Evolutionary conservation across 176 grass and related monocot species (phyloP).

Genomic region (Phoenix roebelenii): DNA sequence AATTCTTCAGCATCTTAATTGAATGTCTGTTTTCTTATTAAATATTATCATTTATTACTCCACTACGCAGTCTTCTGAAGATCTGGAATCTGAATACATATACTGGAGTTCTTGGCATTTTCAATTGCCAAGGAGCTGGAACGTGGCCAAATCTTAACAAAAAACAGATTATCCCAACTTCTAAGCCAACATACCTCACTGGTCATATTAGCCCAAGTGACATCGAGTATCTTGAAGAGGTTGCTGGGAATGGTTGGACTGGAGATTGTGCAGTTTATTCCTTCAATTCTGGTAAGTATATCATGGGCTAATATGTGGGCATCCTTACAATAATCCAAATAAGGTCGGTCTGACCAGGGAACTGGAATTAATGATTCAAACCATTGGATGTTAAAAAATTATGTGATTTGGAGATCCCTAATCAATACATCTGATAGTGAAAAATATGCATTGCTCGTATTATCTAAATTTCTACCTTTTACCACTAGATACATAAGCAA

Average conservation of each 20-base stretch:
- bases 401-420: too few species aligned
- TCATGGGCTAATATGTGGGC: too few species aligned
- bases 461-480: too few species aligned
- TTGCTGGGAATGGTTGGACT: slow-evolving; percentile 19
- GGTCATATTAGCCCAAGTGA: slow-evolving; percentile 10
- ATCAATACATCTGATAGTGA: too few species aligned
- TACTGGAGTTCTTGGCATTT: slow-evolving; percentile 18
- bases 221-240: slow-evolving; percentile 18
- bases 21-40: neutral
- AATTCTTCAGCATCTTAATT: too few species aligned
- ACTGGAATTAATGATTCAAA: too few species aligned
- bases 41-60: neutral
- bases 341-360: too few species aligned
- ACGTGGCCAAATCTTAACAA: slow-evolving; percentile 13
- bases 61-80: slow-evolving; percentile 22
- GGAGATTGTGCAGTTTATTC: slow-evolving; percentile 26
- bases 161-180: neutral
- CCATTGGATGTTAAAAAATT: too few species aligned
- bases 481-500: too few species aligned
- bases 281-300: slow-evolving; percentile 8
- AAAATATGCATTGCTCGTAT: too few species aligned
- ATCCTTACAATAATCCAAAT: too few species aligned
- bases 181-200: slow-evolving; percentile 11
- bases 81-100: slow-evolving; percentile 25
- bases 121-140: slow-evolving; percentile 26